These are phyloP conservation scores for Solanum corneliomulleri DNA, from an alignment of 257 asterid species.

Conservation along the genomic window DNA sequence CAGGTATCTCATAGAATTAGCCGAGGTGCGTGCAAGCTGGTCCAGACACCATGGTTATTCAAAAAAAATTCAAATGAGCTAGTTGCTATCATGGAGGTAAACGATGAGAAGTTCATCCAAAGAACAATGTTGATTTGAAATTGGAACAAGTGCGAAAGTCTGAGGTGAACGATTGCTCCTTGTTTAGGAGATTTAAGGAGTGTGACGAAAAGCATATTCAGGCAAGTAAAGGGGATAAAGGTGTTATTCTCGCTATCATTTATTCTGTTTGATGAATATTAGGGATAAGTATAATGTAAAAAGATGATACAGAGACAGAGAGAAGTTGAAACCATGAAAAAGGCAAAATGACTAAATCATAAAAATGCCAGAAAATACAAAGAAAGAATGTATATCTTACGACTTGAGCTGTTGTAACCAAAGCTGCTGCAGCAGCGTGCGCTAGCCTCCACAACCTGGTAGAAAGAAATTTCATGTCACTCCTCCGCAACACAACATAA, in stretches of 20 bases:
- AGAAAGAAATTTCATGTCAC: not conserved
- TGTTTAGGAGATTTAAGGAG: not conserved
- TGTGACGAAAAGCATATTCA: not conserved
- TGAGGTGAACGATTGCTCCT: not conserved
- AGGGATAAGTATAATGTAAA: not conserved
- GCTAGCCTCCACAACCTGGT: conserved; percentile 78
- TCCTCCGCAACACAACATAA: not conserved
- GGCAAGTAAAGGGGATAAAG: not conserved
- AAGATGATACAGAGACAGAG: not conserved
- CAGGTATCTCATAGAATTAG: not conserved
- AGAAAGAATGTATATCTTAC: conserved; percentile 22
- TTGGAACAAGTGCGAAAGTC: not conserved
- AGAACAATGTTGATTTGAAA: not conserved
- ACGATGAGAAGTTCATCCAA: not conserved
- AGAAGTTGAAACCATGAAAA: not conserved
- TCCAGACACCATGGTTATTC: not conserved
- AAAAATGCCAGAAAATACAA: not conserved
- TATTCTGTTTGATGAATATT: not conserved
- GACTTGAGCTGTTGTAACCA: conserved; percentile 42
- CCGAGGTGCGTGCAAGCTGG: accelerated
- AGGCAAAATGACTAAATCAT: not conserved
- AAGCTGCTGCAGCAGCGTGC: conserved; percentile 57
- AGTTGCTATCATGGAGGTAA: not conserved
- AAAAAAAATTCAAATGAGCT: not conserved
- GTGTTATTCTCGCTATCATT: not conserved